These are phyloP conservation scores for Thalassiosira exigua DNA, from an alignment of 352 stramenopile species.

Conservation along the genomic window DNA sequence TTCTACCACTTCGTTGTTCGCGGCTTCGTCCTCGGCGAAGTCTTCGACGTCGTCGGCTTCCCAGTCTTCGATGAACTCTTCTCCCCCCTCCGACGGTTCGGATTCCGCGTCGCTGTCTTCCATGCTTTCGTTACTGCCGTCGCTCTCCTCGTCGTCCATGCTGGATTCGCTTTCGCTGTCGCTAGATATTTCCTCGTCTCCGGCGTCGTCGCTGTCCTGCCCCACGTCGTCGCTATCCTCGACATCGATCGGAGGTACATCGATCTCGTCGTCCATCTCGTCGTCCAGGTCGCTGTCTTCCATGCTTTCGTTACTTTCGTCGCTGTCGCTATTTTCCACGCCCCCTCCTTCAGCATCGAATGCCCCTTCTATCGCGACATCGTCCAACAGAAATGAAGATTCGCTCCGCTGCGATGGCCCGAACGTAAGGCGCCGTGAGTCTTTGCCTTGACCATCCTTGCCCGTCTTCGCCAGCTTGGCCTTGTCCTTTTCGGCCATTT, in stretches of 20 bases:
- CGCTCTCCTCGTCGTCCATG: slow-evolving; percentile 48
- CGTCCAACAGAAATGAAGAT: slow-evolving; percentile 12
- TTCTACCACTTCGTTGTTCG: neutral
- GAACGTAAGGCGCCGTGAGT: slow-evolving; percentile 52
- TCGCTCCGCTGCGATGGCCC: slow-evolving; percentile 46
- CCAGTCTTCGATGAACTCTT: slow-evolving; percentile 27
- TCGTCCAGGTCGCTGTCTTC: slow-evolving; percentile 65
- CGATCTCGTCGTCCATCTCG: slow-evolving; percentile 40
- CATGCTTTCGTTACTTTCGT: slow-evolving; percentile 27
- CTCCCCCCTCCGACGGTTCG: slow-evolving; percentile 37
- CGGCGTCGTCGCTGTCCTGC: slow-evolving; percentile 45
- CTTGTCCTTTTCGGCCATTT: slow-evolving; percentile 74
- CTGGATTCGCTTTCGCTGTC: slow-evolving; percentile 19
- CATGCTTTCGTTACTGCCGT: slow-evolving; percentile 29
- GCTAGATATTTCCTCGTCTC: slow-evolving; percentile 38
- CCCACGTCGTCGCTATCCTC: slow-evolving; percentile 40
- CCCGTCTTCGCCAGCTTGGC: slow-evolving; percentile 40
- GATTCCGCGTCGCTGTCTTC: slow-evolving; percentile 27
- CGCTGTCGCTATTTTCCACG: slow-evolving; percentile 29
- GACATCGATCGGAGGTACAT: slow-evolving; percentile 26
- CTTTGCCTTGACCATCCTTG: slow-evolving; percentile 37
- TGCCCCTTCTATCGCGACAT: slow-evolving; percentile 25
- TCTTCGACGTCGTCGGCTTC: slow-evolving; percentile 49
- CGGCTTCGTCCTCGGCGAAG: slow-evolving; percentile 14
- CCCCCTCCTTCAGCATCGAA: slow-evolving; percentile 44